Base-by-base conservation (phyloP, 352 stramenopile species). In the Detonula confervacea region DNA sequence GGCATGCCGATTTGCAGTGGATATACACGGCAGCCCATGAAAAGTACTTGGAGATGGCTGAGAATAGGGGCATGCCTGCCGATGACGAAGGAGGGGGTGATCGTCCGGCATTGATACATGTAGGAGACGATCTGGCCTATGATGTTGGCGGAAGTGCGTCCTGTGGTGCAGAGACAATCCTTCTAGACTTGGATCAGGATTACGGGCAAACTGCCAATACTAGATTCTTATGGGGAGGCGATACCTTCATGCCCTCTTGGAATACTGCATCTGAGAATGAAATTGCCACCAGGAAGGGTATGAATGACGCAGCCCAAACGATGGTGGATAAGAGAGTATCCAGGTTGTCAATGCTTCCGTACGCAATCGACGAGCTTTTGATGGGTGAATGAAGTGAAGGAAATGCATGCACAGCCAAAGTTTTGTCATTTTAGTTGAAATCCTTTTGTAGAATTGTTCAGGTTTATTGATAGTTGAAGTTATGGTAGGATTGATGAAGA, bases 81-180 rank as follows among this genome's bases (percentile, higher is more conserved):
- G 67, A 77, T 14, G 22, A 52, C n/a, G 73, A 73, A 27, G 80
- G 80, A 12, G 73, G 87, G 57, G 22, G 25, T 18, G 52, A 61
- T 42, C 4, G 4, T 42, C 46, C 80, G n/a, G 59, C 69, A 9
- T 94, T 86, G 88, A 89, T 94, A 68, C 88, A 94, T 77, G 79
- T 92, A 6, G 88, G 88, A 52, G 88, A 94, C 70, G 83, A 91
- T 78, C 81, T 94, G 55, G 84, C 87, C 0, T 92, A 91, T 76
- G 88, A 94, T 85, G 82, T 92, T 9, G 84, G 84, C 27, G 88
- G 85, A 35, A 74, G 72, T 55, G 74, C 83, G 1, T 63, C 62
- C 12, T 89, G 81, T 67, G 88, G 88, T 52, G 88, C 88, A 18
- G 87, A 91, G 39, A 94, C 88, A 14, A 88, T 94, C 72, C 68